A percentile compares a stretch with the other conserved stretches of the same genome.
Conservation (phyloP, 2,329 filamentous ascomycete genomes). For the Xylaria sp. region DNA sequence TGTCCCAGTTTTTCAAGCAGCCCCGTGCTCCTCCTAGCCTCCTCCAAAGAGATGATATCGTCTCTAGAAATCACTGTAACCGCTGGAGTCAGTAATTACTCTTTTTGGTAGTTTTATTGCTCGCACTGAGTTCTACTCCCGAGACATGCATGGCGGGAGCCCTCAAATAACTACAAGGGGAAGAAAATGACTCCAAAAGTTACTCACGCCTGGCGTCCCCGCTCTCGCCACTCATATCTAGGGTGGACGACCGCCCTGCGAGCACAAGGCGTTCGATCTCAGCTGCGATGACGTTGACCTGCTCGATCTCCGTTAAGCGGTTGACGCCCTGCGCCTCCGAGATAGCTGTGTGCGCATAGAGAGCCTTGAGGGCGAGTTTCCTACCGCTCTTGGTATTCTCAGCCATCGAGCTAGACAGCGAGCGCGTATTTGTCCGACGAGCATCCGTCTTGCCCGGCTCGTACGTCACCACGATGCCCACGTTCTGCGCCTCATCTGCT, state of each 20-base stretch:
- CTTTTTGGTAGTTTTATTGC: no score
- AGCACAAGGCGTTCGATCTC: slow-evolving; percentile 76
- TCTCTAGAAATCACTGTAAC: slow-evolving; percentile 55
- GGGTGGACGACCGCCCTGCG: slow-evolving; percentile 48
- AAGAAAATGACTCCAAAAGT: no score
- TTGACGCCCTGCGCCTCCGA: slow-evolving; percentile 56
- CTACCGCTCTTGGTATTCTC: slow-evolving; percentile 7
- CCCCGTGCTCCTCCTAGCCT: slow-evolving; percentile 86
- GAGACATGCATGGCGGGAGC: no score
- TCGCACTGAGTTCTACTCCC: no score
- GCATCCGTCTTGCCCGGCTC: slow-evolving; percentile 73
- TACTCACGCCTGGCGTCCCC: no score
- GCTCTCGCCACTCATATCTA: slow-evolving; percentile 16
- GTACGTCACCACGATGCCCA: slow-evolving; percentile 83
- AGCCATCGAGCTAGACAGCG: slow-evolving; percentile 63
- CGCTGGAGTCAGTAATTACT: no score
- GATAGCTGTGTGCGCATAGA: slow-evolving; percentile 59
- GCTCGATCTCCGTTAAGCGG: slow-evolving; percentile 59
- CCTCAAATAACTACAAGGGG: no score
- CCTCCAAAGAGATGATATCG: slow-evolving; percentile 81
- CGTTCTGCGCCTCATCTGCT: slow-evolving; percentile 77
- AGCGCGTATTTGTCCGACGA: slow-evolving; percentile 83
- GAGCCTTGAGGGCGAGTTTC: slow-evolving; percentile 60
- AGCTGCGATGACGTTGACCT: slow-evolving; percentile 69
- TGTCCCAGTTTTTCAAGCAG: slow-evolving; percentile 87